These are phyloP conservation scores for Penicillium griseofulvum DNA, from an alignment of 2,329 filamentous ascomycete genomes.

Conservation along the genomic window DNA sequence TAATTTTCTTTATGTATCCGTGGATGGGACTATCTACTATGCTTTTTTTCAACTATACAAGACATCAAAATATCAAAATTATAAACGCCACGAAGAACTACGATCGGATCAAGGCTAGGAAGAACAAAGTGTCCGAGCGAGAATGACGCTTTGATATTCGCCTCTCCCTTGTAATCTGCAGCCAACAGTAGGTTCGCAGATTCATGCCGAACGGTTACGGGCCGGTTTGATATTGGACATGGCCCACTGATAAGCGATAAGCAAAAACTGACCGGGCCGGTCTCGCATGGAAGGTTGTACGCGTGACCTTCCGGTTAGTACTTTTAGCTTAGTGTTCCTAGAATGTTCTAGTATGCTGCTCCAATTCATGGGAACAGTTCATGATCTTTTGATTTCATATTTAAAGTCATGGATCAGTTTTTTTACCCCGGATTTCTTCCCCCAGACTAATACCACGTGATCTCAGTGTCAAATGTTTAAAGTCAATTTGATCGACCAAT, in stretches of 20 bases:
- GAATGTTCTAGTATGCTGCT: background rate
- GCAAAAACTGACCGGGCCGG: conserved; percentile 14
- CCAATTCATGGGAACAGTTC: background rate
- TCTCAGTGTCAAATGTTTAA: background rate
- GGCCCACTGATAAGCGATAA: conserved; percentile 10
- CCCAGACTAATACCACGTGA: background rate
- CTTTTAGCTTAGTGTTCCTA: background rate
- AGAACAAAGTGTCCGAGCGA: background rate
- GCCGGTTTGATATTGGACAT: conserved; percentile 11
- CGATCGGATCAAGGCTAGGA: background rate
- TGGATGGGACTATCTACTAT: background rate
- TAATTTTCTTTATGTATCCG: background rate
- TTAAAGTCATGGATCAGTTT: background rate
- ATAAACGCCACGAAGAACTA: background rate
- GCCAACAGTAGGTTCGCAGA: background rate
- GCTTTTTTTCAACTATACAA: background rate
- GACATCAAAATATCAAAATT: background rate
- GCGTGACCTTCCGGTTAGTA: background rate
- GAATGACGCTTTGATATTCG: background rate
- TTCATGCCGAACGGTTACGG: conserved; percentile 1
- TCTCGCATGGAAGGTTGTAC: background rate
- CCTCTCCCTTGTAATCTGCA: background rate
- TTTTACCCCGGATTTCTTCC: conserved; percentile 5
- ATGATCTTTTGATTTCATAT: background rate
- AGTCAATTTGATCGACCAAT: background rate